These are phyloP conservation scores for Anethum foeniculum DNA, from an alignment of 140 eudicot species.

Conservation along the genomic window DNA sequence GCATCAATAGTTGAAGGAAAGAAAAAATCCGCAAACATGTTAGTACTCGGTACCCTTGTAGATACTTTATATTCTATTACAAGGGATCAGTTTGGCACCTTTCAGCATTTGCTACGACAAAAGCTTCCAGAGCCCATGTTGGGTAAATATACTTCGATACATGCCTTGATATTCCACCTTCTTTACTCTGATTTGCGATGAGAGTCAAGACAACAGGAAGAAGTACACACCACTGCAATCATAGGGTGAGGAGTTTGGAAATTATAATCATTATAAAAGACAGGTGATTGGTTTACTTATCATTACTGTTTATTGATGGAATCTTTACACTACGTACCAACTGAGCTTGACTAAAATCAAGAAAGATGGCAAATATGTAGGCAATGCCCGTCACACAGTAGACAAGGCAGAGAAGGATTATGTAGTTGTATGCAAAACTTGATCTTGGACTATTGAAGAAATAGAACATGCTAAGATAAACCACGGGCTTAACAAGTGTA, in stretches of 20 bases:
- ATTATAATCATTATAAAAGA: neutral
- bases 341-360: conserved; percentile 84
- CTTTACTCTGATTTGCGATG: conserved; percentile 61
- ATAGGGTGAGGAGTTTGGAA: neutral
- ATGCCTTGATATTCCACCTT: conserved; percentile 28
- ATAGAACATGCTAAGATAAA: conserved; percentile 86
- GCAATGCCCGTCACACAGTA: conserved; percentile 97
- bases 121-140: conserved; percentile 95
- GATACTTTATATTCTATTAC: neutral
- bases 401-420: conserved; percentile 63
- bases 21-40: neutral
- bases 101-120: conserved; percentile 79
- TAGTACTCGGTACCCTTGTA: neutral
- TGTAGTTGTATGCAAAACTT: conserved; percentile 52
- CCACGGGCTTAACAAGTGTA: conserved; percentile 69
- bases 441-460: conserved; percentile 89
- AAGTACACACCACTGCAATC: conserved; percentile 79
- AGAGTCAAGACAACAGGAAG: conserved; percentile 95
- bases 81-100: conserved; percentile 33
- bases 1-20: neutral
- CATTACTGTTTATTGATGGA: neutral
- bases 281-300: neutral
- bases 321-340: conserved; percentile 37
- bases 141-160: conserved; percentile 54
- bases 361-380: conserved; percentile 68